These are phyloP conservation scores for Plenodomus tracheiphilus DNA, from an alignment of 2,329 filamentous ascomycete genomes.

Conservation along the genomic window DNA sequence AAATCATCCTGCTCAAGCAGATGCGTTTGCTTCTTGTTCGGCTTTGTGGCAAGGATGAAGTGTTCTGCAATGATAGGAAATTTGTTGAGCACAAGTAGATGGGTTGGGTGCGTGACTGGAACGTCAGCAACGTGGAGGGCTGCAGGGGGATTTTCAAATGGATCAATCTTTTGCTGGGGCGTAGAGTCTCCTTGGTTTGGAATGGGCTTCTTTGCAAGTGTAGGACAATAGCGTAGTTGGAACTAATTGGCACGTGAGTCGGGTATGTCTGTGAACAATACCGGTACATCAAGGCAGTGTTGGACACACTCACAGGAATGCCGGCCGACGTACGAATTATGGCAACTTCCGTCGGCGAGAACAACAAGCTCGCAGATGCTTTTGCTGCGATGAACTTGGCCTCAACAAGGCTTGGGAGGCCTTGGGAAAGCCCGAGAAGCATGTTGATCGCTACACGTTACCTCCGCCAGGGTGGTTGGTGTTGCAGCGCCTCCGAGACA, in stretches of 20 bases:
- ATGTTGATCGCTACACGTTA: conserved; percentile 24
- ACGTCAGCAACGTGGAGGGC: conserved; percentile 60
- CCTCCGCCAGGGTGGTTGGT: background rate
- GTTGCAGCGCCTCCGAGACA: background rate
- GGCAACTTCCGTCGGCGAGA: conserved; percentile 46
- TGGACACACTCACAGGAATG: conserved; percentile 40
- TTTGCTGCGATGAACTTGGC: conserved; percentile 44
- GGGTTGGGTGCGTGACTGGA: conserved; percentile 48
- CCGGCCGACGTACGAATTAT: conserved; percentile 42
- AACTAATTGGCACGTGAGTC: conserved; percentile 56
- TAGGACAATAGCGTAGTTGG: conserved; percentile 71
- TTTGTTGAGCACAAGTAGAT: conserved; percentile 73
- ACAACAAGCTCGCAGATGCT: conserved; percentile 39
- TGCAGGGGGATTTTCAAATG: conserved; percentile 64
- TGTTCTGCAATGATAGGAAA: conserved; percentile 72
- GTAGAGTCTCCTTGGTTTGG: conserved; percentile 44
- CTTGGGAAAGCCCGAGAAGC: conserved; percentile 38
- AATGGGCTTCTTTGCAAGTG: conserved; percentile 67
- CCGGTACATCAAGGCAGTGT: conserved; percentile 4
- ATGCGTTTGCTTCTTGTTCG: conserved; percentile 66
- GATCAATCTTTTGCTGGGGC: conserved; percentile 51
- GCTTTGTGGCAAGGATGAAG: conserved; percentile 71
- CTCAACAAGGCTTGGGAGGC: conserved; percentile 43
- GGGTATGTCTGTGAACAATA: background rate
- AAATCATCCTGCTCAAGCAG: conserved; percentile 65